Conservation (phyloP, 805 yeast species). For the Teunomyces tritomae region DNA sequence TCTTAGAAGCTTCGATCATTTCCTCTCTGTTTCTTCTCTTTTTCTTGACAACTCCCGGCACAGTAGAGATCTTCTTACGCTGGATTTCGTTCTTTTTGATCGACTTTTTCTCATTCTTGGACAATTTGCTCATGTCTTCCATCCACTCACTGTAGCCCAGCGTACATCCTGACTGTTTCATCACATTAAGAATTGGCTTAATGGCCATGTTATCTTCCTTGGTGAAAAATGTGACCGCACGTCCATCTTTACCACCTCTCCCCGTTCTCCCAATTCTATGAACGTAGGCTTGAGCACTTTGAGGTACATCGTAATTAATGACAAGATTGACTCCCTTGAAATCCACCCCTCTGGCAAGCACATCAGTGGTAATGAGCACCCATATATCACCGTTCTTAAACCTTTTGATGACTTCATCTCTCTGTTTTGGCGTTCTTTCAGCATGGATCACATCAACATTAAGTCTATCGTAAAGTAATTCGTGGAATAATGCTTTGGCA, state of each 20-base stretch:
- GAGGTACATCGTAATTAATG: slow-evolving; percentile 95
- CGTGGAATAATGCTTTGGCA: slow-evolving; percentile 94
- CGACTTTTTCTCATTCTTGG: slow-evolving; percentile 58
- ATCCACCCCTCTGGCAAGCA: slow-evolving; percentile 93
- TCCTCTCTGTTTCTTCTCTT: slow-evolving; percentile 62
- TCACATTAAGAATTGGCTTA: slow-evolving; percentile 85
- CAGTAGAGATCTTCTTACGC: slow-evolving; percentile 80
- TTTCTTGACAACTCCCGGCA: slow-evolving; percentile 63
- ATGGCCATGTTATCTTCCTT: slow-evolving; percentile 78
- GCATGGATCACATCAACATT: slow-evolving; percentile 97
- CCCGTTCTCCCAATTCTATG: slow-evolving; percentile 99
- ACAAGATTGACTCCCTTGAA: slow-evolving; percentile 94
- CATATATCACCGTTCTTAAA: slow-evolving; percentile 90
- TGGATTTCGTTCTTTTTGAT: slow-evolving; percentile 57
- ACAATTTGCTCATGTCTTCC: slow-evolving; percentile 63
- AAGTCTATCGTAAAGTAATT: slow-evolving; percentile 82
- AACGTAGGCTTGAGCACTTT: slow-evolving; percentile 88
- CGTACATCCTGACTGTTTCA: slow-evolving; percentile 85
- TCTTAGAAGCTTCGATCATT: slow-evolving; percentile 76
- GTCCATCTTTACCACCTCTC: slow-evolving; percentile 84
- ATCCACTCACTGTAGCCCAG: slow-evolving; percentile 76
- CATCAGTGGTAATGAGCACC: slow-evolving; percentile 97
- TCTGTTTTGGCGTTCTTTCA: slow-evolving; percentile 84
- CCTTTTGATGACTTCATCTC: slow-evolving; percentile 78
- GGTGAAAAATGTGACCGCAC: slow-evolving; percentile 89